Evolutionary conservation across 2,329 filamentous ascomycete genomes (phyloP).

Genomic region (Diaporthe capsici): DNA sequence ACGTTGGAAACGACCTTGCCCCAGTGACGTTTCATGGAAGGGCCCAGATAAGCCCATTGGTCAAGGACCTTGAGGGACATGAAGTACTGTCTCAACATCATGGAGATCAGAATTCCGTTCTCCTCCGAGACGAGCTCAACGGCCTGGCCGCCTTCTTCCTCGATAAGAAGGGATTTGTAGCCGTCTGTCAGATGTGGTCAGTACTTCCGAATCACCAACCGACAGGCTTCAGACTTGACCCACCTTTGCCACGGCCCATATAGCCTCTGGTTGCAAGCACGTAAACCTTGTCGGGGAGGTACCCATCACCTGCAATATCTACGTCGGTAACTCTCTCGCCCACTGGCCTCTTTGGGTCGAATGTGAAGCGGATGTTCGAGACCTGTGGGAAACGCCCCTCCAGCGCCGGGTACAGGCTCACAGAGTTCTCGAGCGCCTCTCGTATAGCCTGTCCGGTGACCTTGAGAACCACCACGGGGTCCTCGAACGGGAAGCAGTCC

Average conservation of each 20-base stretch:
- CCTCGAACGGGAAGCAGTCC: slow-evolving; percentile 93
- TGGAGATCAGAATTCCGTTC: slow-evolving; percentile 87
- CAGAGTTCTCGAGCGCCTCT: slow-evolving; percentile 87
- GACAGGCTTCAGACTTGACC: slow-evolving; percentile 19
- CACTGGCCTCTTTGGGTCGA: slow-evolving; percentile 73
- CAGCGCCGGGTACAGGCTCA: slow-evolving; percentile 84
- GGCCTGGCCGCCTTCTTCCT: slow-evolving; percentile 81
- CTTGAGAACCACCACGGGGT: slow-evolving; percentile 84
- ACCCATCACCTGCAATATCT: slow-evolving; percentile 71
- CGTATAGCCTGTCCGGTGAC: slow-evolving; percentile 80
- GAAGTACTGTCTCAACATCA: slow-evolving; percentile 91
- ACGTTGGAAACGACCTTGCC: slow-evolving; percentile 73
- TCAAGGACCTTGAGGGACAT: slow-evolving; percentile 86
- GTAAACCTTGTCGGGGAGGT: slow-evolving; percentile 77
- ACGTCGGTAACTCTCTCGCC: slow-evolving; percentile 75
- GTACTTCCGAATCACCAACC: not conserved
- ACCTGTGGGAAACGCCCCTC: slow-evolving; percentile 84
- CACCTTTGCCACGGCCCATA: slow-evolving; percentile 85
- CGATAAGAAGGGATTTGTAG: slow-evolving; percentile 81
- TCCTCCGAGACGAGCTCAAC: slow-evolving; percentile 88
- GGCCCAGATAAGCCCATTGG: slow-evolving; percentile 81
- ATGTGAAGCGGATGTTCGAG: slow-evolving; percentile 83
- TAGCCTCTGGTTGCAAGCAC: slow-evolving; percentile 86
- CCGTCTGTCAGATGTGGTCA: slow-evolving; percentile 69
- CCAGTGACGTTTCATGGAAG: slow-evolving; percentile 76